These are phyloP conservation scores for Mimosa pudica DNA, from an alignment of 306 rosid genomes.

Conservation along the genomic window DNA sequence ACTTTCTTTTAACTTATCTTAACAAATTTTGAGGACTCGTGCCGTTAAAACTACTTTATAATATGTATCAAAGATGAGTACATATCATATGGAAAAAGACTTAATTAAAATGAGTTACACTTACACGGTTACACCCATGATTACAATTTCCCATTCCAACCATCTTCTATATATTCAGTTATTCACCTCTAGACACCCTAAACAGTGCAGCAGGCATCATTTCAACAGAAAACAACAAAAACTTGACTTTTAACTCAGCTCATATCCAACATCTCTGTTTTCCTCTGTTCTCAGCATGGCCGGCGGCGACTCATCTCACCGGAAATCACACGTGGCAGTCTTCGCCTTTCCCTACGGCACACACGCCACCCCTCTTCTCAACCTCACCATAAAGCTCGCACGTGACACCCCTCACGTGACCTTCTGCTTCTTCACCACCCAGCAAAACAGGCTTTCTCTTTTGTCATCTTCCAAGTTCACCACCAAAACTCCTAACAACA, in stretches of 20 bases:
- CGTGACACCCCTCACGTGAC: constrained; percentile 17
- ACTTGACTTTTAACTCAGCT: neutral
- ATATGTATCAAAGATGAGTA: too few species aligned
- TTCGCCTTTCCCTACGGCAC: constrained; percentile 40
- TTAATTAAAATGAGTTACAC: too few species aligned
- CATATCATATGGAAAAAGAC: too few species aligned
- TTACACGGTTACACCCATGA: too few species aligned
- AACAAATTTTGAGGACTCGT: too few species aligned
- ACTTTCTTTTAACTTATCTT: too few species aligned
- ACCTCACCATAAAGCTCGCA: constrained; percentile 26
- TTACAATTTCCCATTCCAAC: too few species aligned
- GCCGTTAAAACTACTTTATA: too few species aligned
- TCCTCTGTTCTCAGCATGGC: neutral
- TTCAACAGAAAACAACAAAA: neutral
- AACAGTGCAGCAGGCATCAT: neutral
- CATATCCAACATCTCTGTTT: neutral
- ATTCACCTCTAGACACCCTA: too few species aligned
- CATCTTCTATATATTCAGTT: too few species aligned
- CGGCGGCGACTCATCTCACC: neutral
- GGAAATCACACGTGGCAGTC: constrained; percentile 28
- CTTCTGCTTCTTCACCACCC: constrained; percentile 37
- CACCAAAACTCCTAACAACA: neutral
- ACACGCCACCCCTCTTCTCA: constrained; percentile 35
- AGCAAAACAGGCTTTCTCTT: neutral
- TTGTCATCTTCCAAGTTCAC: neutral